Conservation (phyloP, 2,329 filamentous ascomycete genomes). For the Sporothrix euskadiensis region DNA sequence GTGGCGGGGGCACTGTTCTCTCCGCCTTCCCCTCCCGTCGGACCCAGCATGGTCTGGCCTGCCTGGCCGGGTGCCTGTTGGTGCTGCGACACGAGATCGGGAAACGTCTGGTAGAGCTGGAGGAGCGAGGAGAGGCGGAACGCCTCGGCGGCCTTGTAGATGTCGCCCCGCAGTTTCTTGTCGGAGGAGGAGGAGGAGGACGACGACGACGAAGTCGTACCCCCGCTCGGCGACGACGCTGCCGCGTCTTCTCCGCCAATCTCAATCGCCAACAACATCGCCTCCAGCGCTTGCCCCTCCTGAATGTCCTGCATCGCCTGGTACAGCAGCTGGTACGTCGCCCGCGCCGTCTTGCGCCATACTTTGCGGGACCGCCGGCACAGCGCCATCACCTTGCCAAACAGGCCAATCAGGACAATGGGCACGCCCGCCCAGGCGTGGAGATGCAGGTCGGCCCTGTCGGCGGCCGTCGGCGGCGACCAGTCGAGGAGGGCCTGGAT, state of each 20-base stretch:
- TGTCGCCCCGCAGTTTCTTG: slow-evolving; percentile 36
- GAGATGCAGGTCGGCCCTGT: slow-evolving; percentile 27
- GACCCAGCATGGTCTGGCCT: background rate
- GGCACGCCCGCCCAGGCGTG: slow-evolving; percentile 47
- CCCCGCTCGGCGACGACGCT: too few relatives aligned
- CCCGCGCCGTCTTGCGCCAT: slow-evolving; percentile 33
- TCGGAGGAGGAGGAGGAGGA: slow-evolving; percentile 21
- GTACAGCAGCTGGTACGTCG: slow-evolving; percentile 35
- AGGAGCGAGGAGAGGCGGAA: slow-evolving; percentile 43
- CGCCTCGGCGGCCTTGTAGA: slow-evolving; percentile 42
- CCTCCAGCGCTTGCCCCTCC: slow-evolving; percentile 42
- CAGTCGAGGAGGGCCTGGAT: slow-evolving; percentile 31
- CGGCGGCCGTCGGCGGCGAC: background rate
- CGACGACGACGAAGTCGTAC: too few relatives aligned
- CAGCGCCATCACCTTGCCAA: slow-evolving; percentile 41
- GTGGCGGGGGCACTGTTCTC: background rate
- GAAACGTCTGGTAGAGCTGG: slow-evolving; percentile 45
- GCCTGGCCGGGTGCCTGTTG: background rate
- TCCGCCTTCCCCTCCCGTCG: too few relatives aligned
- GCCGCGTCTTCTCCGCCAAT: background rate
- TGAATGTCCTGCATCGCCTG: slow-evolving; percentile 38
- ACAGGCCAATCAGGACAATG: slow-evolving; percentile 38
- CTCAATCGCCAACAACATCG: slow-evolving; percentile 40
- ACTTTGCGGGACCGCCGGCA: slow-evolving; percentile 41
- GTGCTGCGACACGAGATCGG: slow-evolving; percentile 31